Evolutionary conservation across 2,329 filamentous ascomycete species (phyloP), one percentile per base, ranked within the genome.

Genomic region (Xylariaceae sp.): DNA sequence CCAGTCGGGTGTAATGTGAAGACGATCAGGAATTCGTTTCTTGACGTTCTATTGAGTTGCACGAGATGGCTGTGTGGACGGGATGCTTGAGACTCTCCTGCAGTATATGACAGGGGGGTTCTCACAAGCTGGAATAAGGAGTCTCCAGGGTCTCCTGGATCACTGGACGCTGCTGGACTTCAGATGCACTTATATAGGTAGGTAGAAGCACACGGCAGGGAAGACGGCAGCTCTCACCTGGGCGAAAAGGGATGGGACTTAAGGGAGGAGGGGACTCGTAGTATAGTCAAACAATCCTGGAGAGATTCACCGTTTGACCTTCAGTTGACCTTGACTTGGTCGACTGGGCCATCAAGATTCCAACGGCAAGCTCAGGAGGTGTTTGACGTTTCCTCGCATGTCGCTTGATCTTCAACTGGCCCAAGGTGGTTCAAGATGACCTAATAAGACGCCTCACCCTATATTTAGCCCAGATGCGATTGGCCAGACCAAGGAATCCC

Each of bases 341-440:
- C 55, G 35, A 37, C 30, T 58, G 15, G n/a, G 49, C 53, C 39
- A 34, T 45, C 54, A 30, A 55, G 49, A 39, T 51, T 50, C 17
- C 47, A 57, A 41, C 17, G 35, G 58, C 37, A 59, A 53, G 62
- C 60, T 55, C 53, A 39, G 65, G 47, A n/a, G 60, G 58, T 50
- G 68, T 69, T 69, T 65, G 65, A 61, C 66, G 61, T 59, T 63
- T 57, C 58, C 62, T 64, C 57, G 41, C 41, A 45, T 13, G 41
- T 15, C 41, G 41, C 58, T 60, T 55, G 65, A 68, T 67, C 64
- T 64, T 63, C 59, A 59, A 64, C 48, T 59, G 56, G 55, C 58
- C 50, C 64, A 61, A 65, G 54, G 35, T 23, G 47, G 59, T 57
- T 57, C 17, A 54, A 37, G 45, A 55, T 56, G 55, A 61, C 58